Conservation (phyloP, 768 basidiomycete species). For the Arthromyces matolae region DNA sequence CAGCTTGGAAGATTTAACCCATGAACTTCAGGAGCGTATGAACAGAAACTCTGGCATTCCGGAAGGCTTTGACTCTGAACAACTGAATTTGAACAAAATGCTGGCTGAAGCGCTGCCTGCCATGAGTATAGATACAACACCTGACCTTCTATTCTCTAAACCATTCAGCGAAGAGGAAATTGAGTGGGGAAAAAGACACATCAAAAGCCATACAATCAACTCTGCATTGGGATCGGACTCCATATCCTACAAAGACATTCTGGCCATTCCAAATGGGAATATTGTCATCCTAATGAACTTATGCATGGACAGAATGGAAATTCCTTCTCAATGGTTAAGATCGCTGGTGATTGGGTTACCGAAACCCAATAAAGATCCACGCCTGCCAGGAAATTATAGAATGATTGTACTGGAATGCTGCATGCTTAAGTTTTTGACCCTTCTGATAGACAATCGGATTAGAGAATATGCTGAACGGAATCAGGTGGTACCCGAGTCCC, state of each 20-base stretch:
- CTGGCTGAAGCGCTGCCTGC: not conserved
- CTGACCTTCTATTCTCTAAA: constrained; percentile 1
- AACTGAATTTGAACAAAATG: not conserved
- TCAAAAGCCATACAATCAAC: not conserved
- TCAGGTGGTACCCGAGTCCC: constrained; percentile 10
- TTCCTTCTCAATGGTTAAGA: not conserved
- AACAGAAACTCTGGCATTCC: not conserved
- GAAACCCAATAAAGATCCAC: constrained; percentile 17
- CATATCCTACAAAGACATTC: not conserved
- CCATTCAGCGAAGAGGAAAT: constrained; percentile 4
- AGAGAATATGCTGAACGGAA: constrained; percentile 16
- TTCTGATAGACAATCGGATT: constrained; percentile 18
- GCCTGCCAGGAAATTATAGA: constrained; percentile 15
- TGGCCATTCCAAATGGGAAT: constrained; percentile 7
- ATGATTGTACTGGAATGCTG: constrained; percentile 20
- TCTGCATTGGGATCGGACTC: constrained; percentile 3
- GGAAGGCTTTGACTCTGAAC: not conserved
- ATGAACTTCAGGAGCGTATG: not conserved
- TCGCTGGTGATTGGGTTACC: constrained; percentile 1
- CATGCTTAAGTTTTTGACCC: constrained; percentile 20
- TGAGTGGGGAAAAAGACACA: constrained; percentile 5
- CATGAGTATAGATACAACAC: not conserved
- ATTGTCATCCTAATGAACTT: constrained; percentile 5
- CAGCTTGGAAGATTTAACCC: not conserved
- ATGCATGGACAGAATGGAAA: not conserved